phyloP scores from a whole-genome alignment of 768 basidiomycete species.

The Udeniomyces megalosporus region DNA sequence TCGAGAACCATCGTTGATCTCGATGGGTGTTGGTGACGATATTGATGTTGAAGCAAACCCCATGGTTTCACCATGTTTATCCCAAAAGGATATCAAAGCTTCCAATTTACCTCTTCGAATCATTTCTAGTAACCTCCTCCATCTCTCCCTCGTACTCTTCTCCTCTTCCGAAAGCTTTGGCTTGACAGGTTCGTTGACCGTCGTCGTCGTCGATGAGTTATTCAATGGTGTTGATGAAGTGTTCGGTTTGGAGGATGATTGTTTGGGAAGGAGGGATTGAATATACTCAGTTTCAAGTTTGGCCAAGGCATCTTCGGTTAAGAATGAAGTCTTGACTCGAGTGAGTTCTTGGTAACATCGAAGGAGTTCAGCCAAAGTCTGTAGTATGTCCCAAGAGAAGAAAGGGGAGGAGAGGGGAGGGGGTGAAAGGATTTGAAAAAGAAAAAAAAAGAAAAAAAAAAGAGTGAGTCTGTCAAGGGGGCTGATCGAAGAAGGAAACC shows the following conservation, averaged over 20 bases:
- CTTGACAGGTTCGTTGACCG: constrained; percentile 34
- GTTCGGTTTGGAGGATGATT: constrained; percentile 37
- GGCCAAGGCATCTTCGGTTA: constrained; percentile 68
- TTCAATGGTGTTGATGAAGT: too few species aligned
- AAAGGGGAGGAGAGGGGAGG: too few species aligned
- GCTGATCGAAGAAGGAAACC: neutral
- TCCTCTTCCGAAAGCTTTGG: constrained; percentile 65
- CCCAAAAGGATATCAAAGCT: constrained; percentile 61
- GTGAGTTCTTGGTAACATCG: constrained; percentile 78
- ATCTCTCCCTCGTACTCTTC: constrained; percentile 58
- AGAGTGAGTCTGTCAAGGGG: neutral
- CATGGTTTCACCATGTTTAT: constrained; percentile 54
- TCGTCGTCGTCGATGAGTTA: too few species aligned
- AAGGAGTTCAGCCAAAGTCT: constrained; percentile 80
- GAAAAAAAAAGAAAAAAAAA: neutral
- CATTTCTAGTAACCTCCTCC: constrained; percentile 79
- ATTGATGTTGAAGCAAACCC: too few species aligned
- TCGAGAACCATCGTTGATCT: too few species aligned
- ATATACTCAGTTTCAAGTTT: constrained; percentile 79
- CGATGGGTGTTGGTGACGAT: too few species aligned
- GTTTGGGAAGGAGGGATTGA: constrained; percentile 63
- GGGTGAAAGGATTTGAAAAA: neutral
- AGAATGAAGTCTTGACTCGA: constrained; percentile 63
- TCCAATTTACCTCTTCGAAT: constrained; percentile 69
- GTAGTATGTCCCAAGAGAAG: neutral